Percentiles rank a stretch among this genome's conserved stretches.
These are phyloP conservation scores for Atractiella rhizophila DNA, from an alignment of 768 basidiomycete species.

Conservation along the genomic window DNA sequence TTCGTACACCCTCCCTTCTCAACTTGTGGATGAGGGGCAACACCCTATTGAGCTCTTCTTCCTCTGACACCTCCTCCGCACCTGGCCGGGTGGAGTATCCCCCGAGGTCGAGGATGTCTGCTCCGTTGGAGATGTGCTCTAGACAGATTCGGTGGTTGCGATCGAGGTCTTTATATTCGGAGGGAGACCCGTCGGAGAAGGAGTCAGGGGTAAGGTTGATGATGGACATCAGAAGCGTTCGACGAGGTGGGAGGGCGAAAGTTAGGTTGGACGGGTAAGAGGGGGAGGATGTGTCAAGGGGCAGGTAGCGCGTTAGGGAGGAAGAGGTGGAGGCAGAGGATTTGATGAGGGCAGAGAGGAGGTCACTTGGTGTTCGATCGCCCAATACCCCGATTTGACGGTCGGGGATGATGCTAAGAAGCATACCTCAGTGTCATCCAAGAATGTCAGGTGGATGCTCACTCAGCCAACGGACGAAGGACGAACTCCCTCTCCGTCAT, in stretches of 20 bases:
- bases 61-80: conserved; percentile 36
- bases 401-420: too few species aligned
- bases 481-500: conserved; percentile 76
- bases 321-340: too few species aligned
- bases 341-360: too few species aligned
- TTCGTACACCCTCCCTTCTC: conserved; percentile 21
- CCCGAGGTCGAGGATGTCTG: conserved; percentile 68
- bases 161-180: conserved; percentile 6
- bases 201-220: conserved; percentile 87
- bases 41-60: conserved; percentile 50
- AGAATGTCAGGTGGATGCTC: too few species aligned
- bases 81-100: conserved; percentile 80
- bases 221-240: conserved; percentile 61
- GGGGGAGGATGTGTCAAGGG: not conserved
- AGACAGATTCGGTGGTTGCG: too few species aligned
- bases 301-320: too few species aligned
- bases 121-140: conserved; percentile 28
- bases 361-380: too few species aligned
- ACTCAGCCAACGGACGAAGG: conserved; percentile 68
- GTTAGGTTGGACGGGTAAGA: conserved; percentile 9
- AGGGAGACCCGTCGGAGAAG: conserved; percentile 58
- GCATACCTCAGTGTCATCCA: too few species aligned
- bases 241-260: conserved; percentile 15
- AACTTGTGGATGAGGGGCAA: conserved; percentile 43
- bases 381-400: too few species aligned